Base-by-base conservation (phyloP, 2,329 filamentous ascomycete genomes). In the Aspergillus intermedius region DNA sequence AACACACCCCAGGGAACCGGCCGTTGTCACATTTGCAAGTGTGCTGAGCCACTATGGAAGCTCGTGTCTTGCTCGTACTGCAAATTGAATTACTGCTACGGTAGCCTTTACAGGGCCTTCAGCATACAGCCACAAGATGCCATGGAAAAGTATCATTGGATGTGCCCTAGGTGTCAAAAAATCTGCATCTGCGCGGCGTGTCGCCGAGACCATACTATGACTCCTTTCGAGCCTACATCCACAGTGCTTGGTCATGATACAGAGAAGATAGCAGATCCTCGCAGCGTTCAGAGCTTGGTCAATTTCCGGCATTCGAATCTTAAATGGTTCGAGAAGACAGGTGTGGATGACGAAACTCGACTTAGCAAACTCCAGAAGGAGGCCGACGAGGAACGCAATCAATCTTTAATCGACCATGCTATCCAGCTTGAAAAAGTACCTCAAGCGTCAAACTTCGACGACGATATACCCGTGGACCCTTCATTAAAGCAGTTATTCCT, bases 231-330 rank as follows among this genome's bases (percentile, higher is more conserved):
- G 45, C 93, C 93, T 0, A 93, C 88, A 60, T 88, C 86, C 49
- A 95, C 90, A 0, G 75, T 91, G 1, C 79, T 97, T 2, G 93
- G 93, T 0, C 90, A 96, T 60, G 90, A 97, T 57, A 98, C 93
- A 0, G 87, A 83, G 47, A 86, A 87, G 30, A 84, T 97, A 44
- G 91, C 93, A 2, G 93, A 98, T 68, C 86, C 88, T 45, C 83
- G 93, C 51, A 96, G 91, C 60, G 83, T 95, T 5, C 91, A 97
- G 66, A 85, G 83, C 21, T 77, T 97, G 19, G 89, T 97, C 7
- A 90, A 97, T 64, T 96, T 96, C 67, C 83, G 87, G 22, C 77
- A 88, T 37, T 91, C 94, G 46, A 98, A 98, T 64, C 74, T 95
- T 22, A 80, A 79, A 39, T 96, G 90, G 89, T 73, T 97, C 43